These are phyloP conservation scores for Aspergillus bridgeri DNA, from an alignment of 495 filamentous ascomycete species.

Conservation along the genomic window DNA sequence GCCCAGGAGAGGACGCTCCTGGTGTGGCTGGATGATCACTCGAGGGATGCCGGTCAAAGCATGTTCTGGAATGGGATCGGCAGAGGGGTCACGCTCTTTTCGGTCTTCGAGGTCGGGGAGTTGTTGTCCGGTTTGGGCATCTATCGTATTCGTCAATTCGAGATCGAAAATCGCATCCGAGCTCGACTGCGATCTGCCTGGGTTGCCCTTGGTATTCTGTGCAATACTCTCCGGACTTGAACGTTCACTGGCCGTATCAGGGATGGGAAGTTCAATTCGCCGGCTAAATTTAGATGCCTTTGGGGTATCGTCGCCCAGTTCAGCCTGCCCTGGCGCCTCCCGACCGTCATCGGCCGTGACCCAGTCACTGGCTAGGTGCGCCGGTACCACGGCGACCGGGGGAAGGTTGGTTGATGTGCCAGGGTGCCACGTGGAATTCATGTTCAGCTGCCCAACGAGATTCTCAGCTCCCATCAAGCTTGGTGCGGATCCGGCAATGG, in stretches of 20 bases:
- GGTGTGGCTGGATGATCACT: constrained; percentile 18
- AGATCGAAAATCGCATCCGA: constrained; percentile 24
- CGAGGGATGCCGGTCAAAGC: constrained; percentile 7
- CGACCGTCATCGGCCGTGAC: background rate
- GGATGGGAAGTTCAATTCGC: constrained; percentile 36
- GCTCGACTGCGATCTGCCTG: constrained; percentile 3
- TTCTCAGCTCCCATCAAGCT: constrained; percentile 67
- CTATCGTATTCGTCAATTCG: constrained; percentile 41
- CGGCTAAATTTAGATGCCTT: constrained; percentile 34
- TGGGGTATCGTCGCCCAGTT: constrained; percentile 22
- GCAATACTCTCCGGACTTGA: constrained; percentile 29
- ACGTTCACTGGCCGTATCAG: constrained; percentile 44
- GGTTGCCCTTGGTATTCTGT: constrained; percentile 6
- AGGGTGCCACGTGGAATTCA: constrained; percentile 52
- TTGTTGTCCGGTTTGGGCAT: constrained; percentile 39
- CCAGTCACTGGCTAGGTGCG: constrained; percentile 27
- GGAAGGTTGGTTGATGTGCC: constrained; percentile 26
- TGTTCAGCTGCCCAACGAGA: constrained; percentile 62
- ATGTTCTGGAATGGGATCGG: constrained; percentile 9
- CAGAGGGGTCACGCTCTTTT: constrained; percentile 16
- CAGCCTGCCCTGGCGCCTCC: background rate
- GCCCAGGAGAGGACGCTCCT: constrained; percentile 41
- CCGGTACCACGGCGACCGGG: constrained; percentile 34
- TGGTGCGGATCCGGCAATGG: constrained; percentile 42
- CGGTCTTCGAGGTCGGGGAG: constrained; percentile 26